These are phyloP conservation scores for Penicillium capsulatum DNA, from an alignment of 2,329 filamentous ascomycete species.

Conservation along the genomic window DNA sequence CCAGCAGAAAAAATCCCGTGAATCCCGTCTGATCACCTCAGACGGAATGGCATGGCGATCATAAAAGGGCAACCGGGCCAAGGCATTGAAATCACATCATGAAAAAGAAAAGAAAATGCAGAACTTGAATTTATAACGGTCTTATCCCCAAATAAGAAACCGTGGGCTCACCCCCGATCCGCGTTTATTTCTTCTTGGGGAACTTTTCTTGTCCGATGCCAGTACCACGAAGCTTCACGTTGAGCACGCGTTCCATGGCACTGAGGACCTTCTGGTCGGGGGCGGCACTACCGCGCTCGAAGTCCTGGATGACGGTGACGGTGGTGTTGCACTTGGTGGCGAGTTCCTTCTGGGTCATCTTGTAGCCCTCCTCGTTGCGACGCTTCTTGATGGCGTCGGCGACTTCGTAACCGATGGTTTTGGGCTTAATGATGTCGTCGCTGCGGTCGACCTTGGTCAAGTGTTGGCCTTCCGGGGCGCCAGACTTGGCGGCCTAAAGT, in stretches of 20 bases:
- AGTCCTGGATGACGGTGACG: constrained; percentile 71
- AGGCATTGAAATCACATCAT: constrained; percentile 15
- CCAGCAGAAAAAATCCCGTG: constrained; percentile 27
- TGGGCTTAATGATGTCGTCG: constrained; percentile 97
- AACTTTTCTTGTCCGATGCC: constrained; percentile 84
- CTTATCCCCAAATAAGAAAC: constrained; percentile 22
- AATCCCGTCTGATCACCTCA: neutral
- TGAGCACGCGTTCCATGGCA: constrained; percentile 77
- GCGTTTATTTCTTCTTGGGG: constrained; percentile 63
- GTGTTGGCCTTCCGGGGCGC: constrained; percentile 75
- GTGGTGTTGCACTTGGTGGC: constrained; percentile 89
- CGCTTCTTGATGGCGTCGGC: constrained; percentile 77
- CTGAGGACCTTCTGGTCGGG: constrained; percentile 80
- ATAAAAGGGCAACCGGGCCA: constrained; percentile 19
- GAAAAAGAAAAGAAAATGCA: constrained; percentile 12
- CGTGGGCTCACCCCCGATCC: constrained; percentile 25
- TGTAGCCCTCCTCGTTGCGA: constrained; percentile 77
- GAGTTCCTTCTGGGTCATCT: constrained; percentile 89
- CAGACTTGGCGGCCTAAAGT: constrained; percentile 42
- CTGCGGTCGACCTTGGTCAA: constrained; percentile 96
- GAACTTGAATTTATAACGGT: constrained; percentile 8
- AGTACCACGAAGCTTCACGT: constrained; percentile 78
- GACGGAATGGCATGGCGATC: constrained; percentile 23
- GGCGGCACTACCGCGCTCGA: constrained; percentile 72
- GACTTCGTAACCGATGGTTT: constrained; percentile 77